phyloP scores from a whole-genome alignment of 768 basidiomycete species.

The Hygrophoropsis aurantiaca region DNA sequence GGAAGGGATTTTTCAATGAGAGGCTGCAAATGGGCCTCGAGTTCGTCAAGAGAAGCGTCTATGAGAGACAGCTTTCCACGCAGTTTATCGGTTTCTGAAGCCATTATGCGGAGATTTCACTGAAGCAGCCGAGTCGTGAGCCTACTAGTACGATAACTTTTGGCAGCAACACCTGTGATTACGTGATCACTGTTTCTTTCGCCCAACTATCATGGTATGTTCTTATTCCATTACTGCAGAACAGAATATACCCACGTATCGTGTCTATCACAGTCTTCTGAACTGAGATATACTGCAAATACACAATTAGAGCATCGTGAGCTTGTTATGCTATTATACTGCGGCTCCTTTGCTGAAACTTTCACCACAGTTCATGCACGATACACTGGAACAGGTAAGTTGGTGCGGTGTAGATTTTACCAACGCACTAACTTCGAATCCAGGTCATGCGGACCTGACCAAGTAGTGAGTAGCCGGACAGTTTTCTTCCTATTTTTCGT shows the following conservation, averaged over 20 bases:
- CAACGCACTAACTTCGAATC: slow-evolving; percentile 9
- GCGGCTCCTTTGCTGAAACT: slow-evolving; percentile 12
- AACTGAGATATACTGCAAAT: slow-evolving; percentile 93
- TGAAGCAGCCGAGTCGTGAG: too few species aligned
- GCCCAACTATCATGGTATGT: too few species aligned
- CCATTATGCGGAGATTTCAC: too few species aligned
- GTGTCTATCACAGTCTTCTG: slow-evolving; percentile 62
- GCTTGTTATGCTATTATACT: slow-evolving; percentile 29
- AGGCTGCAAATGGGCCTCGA: slow-evolving; percentile 67
- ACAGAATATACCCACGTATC: too few species aligned
- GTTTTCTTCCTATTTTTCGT: slow-evolving; percentile 3
- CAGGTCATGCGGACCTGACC: slow-evolving; percentile 93
- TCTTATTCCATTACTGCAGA: too few species aligned
- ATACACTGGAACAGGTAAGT: slow-evolving; percentile 91
- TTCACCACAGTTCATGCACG: slow-evolving; percentile 78
- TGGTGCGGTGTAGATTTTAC: not conserved
- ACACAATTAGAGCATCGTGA: slow-evolving; percentile 92
- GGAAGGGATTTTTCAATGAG: slow-evolving; percentile 67
- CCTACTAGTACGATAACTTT: too few species aligned
- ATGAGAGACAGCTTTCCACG: slow-evolving; percentile 46
- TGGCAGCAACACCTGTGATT: too few species aligned
- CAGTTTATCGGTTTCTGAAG: slow-evolving; percentile 34
- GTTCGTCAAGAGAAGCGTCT: slow-evolving; percentile 59
- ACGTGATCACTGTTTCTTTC: too few species aligned
- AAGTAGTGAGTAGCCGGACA: slow-evolving; percentile 73